Evolutionary conservation across 352 stramenopile genomes (phyloP).

Genomic region (Pythium rhizo-oryzae): DNA sequence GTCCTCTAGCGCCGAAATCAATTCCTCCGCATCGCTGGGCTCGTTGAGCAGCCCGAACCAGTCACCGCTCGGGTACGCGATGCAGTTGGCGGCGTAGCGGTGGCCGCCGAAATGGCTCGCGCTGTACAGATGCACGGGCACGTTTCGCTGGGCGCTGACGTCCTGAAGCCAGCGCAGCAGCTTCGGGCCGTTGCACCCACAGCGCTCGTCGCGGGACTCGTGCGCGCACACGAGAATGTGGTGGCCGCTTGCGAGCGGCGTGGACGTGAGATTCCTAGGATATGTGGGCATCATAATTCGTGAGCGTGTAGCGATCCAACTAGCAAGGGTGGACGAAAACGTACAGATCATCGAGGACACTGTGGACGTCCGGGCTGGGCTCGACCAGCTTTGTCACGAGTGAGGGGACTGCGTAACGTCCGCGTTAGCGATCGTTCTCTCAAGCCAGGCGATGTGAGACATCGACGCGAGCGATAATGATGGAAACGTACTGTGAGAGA

Average conservation of each 20-base stretch:
- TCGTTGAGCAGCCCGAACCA: constrained; percentile 79
- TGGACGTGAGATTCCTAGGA: constrained; percentile 45
- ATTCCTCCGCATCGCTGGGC: constrained; percentile 41
- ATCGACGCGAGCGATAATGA: too few species aligned
- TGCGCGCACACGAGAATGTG: constrained; percentile 80
- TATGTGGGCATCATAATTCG: background rate
- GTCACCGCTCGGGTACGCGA: constrained; percentile 74
- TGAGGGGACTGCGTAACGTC: constrained; percentile 2
- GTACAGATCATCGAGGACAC: constrained; percentile 13
- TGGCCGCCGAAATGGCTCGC: constrained; percentile 78
- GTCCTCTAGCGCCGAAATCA: constrained; percentile 47
- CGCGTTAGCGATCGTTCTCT: background rate
- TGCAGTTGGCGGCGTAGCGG: constrained; percentile 70
- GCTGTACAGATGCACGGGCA: constrained; percentile 55
- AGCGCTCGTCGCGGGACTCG: constrained; percentile 62
- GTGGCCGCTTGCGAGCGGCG: constrained; percentile 38
- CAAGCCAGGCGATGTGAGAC: too few species aligned
- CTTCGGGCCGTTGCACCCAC: constrained; percentile 70
- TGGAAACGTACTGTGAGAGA: constrained; percentile 42
- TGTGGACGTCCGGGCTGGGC: constrained; percentile 7
- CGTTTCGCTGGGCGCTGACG: constrained; percentile 28
- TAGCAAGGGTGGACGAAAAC: background rate
- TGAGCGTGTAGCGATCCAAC: background rate
- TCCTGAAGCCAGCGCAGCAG: constrained; percentile 66
- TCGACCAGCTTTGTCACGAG: constrained; percentile 16